Conservation (phyloP, 768 basidiomycete species). For the Boletus rex-veris region DNA sequence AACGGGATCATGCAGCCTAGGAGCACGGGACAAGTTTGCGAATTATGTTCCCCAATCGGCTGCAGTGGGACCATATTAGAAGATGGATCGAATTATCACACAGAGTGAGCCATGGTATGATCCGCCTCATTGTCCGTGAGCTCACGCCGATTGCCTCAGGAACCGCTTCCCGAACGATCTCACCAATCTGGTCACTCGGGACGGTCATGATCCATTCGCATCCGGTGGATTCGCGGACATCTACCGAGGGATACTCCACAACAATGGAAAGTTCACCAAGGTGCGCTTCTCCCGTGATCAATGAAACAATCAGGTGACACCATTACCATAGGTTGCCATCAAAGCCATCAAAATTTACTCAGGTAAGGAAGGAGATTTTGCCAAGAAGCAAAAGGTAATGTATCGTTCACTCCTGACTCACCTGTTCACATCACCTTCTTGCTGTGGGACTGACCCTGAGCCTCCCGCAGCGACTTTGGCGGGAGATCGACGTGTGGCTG, state of each 20-base stretch:
- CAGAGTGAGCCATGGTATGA: too few species aligned
- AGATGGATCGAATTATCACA: too few species aligned
- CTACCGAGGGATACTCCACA: too few species aligned
- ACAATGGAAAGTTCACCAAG: background rate
- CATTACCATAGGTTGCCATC: background rate
- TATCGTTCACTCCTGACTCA: background rate
- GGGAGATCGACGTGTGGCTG: constrained; percentile 17
- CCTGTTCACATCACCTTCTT: too few species aligned
- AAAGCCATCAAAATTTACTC: background rate
- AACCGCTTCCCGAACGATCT: background rate
- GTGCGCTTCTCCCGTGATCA: too few species aligned
- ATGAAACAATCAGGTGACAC: background rate
- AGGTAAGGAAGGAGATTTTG: background rate
- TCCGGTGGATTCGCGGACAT: background rate
- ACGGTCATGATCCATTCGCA: background rate
- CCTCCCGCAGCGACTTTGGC: background rate
- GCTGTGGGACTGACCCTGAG: background rate
- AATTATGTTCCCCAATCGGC: background rate
- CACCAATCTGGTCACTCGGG: background rate
- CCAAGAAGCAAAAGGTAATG: background rate
- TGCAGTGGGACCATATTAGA: too few species aligned
- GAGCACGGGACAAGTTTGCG: too few species aligned
- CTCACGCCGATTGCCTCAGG: too few species aligned
- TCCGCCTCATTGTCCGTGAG: too few species aligned
- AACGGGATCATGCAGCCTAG: too few species aligned